These are phyloP conservation scores for Aspergillus clavatus DNA, from an alignment of 2,329 filamentous ascomycete genomes.

Conservation along the genomic window DNA sequence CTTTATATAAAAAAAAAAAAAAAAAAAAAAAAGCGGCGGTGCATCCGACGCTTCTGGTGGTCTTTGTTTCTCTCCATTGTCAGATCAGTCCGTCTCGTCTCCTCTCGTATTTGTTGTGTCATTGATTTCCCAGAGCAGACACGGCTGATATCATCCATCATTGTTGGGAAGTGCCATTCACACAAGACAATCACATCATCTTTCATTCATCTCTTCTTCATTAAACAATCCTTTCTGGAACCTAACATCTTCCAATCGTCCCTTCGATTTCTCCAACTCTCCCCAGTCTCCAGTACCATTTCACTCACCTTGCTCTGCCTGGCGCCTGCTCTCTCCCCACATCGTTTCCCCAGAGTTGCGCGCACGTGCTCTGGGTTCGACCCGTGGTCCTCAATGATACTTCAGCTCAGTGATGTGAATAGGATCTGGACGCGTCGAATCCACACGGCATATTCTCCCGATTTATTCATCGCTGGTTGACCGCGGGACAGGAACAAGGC, in stretches of 20 bases:
- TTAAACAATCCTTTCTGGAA: background rate
- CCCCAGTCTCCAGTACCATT: too few relatives aligned
- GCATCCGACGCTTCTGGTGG: background rate
- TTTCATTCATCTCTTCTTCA: background rate
- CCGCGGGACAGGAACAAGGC: background rate
- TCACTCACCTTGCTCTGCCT: background rate
- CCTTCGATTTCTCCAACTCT: background rate
- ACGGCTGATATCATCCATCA: background rate
- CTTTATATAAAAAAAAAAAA: too few relatives aligned
- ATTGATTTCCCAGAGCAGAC: background rate
- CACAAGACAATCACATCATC: background rate
- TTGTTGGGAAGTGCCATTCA: background rate
- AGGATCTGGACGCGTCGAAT: background rate
- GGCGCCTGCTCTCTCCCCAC: too few relatives aligned
- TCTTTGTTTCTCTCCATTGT: too few relatives aligned
- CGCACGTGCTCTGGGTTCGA: background rate
- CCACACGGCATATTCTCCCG: background rate
- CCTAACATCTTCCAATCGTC: background rate
- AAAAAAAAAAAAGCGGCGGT: background rate
- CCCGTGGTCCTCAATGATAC: background rate
- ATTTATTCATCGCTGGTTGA: background rate
- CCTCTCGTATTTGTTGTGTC: background rate
- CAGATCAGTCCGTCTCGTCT: background rate
- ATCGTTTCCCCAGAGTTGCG: background rate
- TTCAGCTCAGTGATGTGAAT: slow-evolving; percentile 6